Evolutionary conservation across 345 rosid genomes (phyloP).

Genomic region (Erysimum cheiranthoides): DNA sequence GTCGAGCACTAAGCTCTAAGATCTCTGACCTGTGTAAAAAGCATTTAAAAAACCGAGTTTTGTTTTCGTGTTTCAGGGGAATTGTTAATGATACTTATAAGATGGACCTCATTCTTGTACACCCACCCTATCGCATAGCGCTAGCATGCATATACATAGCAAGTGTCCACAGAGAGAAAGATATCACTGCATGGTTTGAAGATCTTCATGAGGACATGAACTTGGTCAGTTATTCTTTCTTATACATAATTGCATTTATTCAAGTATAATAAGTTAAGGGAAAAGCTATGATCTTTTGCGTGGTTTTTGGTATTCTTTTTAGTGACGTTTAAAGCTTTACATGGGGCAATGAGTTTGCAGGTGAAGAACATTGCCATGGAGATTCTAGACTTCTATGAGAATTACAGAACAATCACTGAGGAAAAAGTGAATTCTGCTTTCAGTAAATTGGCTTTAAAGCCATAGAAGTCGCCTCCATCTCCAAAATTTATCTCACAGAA

Average conservation of each 20-base stretch:
- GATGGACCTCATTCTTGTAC: conserved; percentile 91
- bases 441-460: conserved; percentile 68
- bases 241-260: not conserved
- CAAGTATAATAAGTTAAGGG: not conserved
- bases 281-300: not conserved
- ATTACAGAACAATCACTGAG: conserved; percentile 46
- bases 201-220: conserved; percentile 92
- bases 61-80: conserved; percentile 58
- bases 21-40: no score
- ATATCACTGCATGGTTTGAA: conserved; percentile 89
- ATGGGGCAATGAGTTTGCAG: conserved; percentile 38
- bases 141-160: conserved; percentile 90
- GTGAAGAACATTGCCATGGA: conserved; percentile 62
- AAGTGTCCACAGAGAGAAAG: conserved; percentile 74
- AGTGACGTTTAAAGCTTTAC: not conserved
- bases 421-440: conserved; percentile 48
- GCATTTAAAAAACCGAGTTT: not conserved
- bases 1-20: not conserved
- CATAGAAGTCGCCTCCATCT: conserved; percentile 6
- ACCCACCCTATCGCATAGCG: conserved; percentile 89
- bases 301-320: conserved; percentile 1
- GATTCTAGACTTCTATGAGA: conserved; percentile 58
- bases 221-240: conserved; percentile 61
- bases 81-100: conserved; percentile 89
- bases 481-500: conserved; percentile 2